Evolutionary conservation across 768 basidiomycete genomes (phyloP), one percentile per base, ranked within the genome.

Genomic region (Rickenella mellea): DNA sequence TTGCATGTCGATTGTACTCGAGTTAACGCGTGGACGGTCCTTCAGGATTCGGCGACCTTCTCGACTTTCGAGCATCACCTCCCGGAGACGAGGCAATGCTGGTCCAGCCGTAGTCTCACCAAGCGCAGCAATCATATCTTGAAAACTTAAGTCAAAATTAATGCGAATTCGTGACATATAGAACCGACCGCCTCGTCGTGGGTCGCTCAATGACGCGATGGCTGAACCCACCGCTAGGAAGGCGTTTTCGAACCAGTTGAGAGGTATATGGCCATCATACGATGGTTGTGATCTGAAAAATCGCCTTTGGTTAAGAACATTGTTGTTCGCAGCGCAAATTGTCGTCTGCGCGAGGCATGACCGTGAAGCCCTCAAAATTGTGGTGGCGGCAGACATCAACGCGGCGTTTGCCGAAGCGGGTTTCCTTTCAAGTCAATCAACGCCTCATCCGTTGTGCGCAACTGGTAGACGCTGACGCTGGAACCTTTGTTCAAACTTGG

Each of bases 41-140:
- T 78, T 81, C 43, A 98, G 69, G 33, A 99, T 83, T 47, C 70
- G 69, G 19, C 93, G 73, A 4, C 94, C 96, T 63, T 96, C 91
- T 2, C 76, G 60, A 52, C 81, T 80, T 26, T 70, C 69, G 2
- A 86, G 73, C 85, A 97, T 89, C 27, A 58, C 56, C 48, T 88
- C 82, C 25, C 87, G 78, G 37, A 96, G 64, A 36, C 71, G 69
- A 5, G 86, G 80, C 30, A 98, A 69, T 41, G 80, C 78, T 0
- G 77, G 70, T 2, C 86, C 83, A 5, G 91, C 86, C 1, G 94
- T 92, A 1, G 90, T 90, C 62, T 97, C 96, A 19, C 89, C 90
- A 7, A 97, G 72, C 4, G 89, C 85, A 9, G 96, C 93, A 30
- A 98, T 76, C 83, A 99, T 90, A 60, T 99, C 93, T 24, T 17